Percentiles rank a stretch among this genome's conserved stretches.
phyloP scores from a whole-genome alignment of 192 early-diverging fungal species.

The Backusella tuberculispora region DNA sequence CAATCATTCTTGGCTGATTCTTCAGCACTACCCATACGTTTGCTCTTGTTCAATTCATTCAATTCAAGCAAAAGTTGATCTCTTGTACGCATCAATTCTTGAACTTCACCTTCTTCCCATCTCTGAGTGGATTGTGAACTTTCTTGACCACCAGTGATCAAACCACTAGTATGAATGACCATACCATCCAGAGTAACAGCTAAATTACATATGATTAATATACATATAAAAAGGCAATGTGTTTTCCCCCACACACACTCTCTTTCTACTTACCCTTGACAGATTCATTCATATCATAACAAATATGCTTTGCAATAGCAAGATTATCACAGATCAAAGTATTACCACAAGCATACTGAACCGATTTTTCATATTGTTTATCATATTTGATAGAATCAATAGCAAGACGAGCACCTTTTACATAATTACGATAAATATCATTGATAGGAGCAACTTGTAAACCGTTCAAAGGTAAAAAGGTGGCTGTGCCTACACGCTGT shows the following conservation, averaged over 20 bases:
- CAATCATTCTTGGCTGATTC: conserved; percentile 62
- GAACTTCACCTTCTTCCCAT: conserved; percentile 92
- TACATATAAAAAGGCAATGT: too few relatives aligned
- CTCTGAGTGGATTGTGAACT: conserved; percentile 55
- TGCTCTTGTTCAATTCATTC: conserved; percentile 69
- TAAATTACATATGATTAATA: conserved; percentile 13
- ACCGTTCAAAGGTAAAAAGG: conserved; percentile 92
- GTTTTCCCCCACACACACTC: background rate
- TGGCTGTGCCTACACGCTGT: conserved; percentile 88
- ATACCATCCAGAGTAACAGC: conserved; percentile 93
- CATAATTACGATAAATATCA: conserved; percentile 79
- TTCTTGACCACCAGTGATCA: conserved; percentile 88
- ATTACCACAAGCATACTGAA: conserved; percentile 92
- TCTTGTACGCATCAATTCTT: conserved; percentile 72
- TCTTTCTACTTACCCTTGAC: conserved; percentile 67
- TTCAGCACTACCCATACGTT: conserved; percentile 69
- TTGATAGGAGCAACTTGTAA: conserved; percentile 73
- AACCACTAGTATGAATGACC: conserved; percentile 93
- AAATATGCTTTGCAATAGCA: conserved; percentile 82
- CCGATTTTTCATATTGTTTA: conserved; percentile 69
- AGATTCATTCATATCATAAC: conserved; percentile 80
- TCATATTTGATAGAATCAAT: conserved; percentile 93
- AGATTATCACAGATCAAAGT: conserved; percentile 91
- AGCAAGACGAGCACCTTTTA: conserved; percentile 88
- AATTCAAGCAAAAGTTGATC: conserved; percentile 73